phyloP scores from a whole-genome alignment of 2,329 filamentous ascomycete species.

The Penicillium sp. region DNA sequence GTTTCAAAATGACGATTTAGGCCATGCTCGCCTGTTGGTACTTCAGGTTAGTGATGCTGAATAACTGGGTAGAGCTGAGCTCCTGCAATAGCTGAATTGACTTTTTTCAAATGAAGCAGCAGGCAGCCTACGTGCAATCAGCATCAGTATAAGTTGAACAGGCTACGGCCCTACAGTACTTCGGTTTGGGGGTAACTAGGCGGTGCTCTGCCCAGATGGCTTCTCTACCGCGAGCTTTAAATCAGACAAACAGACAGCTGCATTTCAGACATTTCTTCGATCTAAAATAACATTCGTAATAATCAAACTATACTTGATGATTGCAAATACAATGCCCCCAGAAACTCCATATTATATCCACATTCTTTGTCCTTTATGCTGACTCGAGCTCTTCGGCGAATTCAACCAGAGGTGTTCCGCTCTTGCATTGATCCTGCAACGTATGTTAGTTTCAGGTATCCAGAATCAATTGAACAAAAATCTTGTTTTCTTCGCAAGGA shows the following conservation, averaged over 20 bases:
- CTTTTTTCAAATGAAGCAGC: not conserved
- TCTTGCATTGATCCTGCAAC: slow-evolving; percentile 72
- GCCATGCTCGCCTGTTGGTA: too few species aligned
- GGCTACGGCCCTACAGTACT: not conserved
- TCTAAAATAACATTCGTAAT: not conserved
- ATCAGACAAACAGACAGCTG: not conserved
- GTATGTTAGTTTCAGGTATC: slow-evolving; percentile 27
- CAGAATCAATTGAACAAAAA: not conserved
- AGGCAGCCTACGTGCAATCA: not conserved
- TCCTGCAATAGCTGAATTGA: not conserved
- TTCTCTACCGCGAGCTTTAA: not conserved
- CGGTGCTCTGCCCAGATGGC: not conserved
- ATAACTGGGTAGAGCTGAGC: not conserved
- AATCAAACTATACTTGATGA: not conserved
- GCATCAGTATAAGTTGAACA: not conserved
- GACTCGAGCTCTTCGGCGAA: slow-evolving; percentile 54
- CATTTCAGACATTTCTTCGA: not conserved
- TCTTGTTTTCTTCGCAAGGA: not conserved
- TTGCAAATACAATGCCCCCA: not conserved
- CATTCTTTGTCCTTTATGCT: not conserved
- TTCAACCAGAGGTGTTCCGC: slow-evolving; percentile 71
- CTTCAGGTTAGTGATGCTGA: not conserved
- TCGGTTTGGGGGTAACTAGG: not conserved
- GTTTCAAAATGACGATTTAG: not conserved
- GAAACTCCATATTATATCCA: not conserved